A percentile compares a stretch with the other conserved stretches of the same genome.
phyloP scores from a whole-genome alignment of 495 filamentous ascomycete species.

The Stereocaulon alpinum region DNA sequence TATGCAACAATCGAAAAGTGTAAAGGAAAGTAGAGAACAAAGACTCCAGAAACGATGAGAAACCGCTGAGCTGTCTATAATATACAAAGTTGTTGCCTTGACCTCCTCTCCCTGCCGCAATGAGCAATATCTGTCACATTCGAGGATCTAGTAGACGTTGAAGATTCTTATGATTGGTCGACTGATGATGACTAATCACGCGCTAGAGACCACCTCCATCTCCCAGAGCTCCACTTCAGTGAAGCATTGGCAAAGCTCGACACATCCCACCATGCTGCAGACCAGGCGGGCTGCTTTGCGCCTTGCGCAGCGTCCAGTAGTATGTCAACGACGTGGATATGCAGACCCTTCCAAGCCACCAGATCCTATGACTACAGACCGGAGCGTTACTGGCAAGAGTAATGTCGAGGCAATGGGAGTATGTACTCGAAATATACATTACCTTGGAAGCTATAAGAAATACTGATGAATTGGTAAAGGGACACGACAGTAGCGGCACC shows the following conservation, averaged over 20 bases:
- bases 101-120: not conserved
- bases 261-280: constrained; percentile 10
- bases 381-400: not conserved
- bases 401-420: constrained; percentile 6
- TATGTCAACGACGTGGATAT: constrained; percentile 12
- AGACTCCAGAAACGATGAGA: not conserved
- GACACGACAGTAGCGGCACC: constrained; percentile 13
- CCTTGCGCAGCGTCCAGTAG: not conserved
- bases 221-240: not conserved
- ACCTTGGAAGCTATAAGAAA: not conserved
- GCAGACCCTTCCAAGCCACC: constrained; percentile 12
- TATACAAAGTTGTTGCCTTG: not conserved
- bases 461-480: not conserved
- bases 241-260: not conserved
- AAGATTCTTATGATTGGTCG: constrained; percentile 5
- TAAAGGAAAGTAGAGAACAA: not conserved
- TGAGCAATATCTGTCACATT: not conserved
- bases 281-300: constrained; percentile 4
- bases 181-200: constrained; percentile 4
- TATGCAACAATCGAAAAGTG: not conserved
- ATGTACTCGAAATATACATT: not conserved
- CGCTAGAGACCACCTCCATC: not conserved
- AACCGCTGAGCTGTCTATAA: not conserved
- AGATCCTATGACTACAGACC: constrained; percentile 9
- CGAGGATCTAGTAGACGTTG: not conserved